Conservation (phyloP, 768 basidiomycete genomes). For the Myochromella boudieri region DNA sequence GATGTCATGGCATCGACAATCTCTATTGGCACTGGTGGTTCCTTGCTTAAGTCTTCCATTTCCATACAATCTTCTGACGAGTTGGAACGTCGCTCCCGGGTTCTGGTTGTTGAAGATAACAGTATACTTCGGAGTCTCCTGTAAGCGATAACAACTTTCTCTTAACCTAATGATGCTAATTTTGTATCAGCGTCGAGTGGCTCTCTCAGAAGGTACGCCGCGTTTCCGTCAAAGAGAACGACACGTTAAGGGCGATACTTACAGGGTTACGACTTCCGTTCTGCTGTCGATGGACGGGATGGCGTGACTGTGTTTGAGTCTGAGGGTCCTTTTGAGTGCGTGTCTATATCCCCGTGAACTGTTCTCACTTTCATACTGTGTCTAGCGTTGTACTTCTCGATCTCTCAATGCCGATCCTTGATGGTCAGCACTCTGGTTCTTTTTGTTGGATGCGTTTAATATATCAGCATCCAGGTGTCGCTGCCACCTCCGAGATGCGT, state of each 20-base stretch:
- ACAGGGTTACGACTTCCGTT: slow-evolving; percentile 70
- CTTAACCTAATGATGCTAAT: slow-evolving; percentile 4
- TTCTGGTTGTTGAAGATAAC: slow-evolving; percentile 92
- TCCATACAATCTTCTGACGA: slow-evolving; percentile 43
- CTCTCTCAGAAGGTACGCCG: slow-evolving; percentile 52
- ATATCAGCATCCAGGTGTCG: slow-evolving; percentile 52
- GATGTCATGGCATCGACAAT: slow-evolving; percentile 43
- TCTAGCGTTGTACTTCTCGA: slow-evolving; percentile 82
- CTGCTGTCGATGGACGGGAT: slow-evolving; percentile 82
- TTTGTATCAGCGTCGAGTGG: slow-evolving; percentile 53
- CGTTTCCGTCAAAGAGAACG: neutral
- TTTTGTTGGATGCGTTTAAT: neutral
- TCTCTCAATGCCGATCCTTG: slow-evolving; percentile 91
- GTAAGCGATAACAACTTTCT: slow-evolving; percentile 44
- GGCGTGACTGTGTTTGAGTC: slow-evolving; percentile 75
- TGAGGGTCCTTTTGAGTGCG: slow-evolving; percentile 86
- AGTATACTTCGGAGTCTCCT: slow-evolving; percentile 79
- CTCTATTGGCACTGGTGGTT: slow-evolving; percentile 58
- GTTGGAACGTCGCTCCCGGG: slow-evolving; percentile 51
- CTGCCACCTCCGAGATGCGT: slow-evolving; percentile 83
- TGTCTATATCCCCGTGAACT: slow-evolving; percentile 14
- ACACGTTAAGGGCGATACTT: neutral
- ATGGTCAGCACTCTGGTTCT: slow-evolving; percentile 50
- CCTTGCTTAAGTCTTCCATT: slow-evolving; percentile 66
- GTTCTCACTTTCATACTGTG: slow-evolving; percentile 11